Conservation (phyloP, 2,329 filamentous ascomycete genomes). For the Penicillium sp. region DNA sequence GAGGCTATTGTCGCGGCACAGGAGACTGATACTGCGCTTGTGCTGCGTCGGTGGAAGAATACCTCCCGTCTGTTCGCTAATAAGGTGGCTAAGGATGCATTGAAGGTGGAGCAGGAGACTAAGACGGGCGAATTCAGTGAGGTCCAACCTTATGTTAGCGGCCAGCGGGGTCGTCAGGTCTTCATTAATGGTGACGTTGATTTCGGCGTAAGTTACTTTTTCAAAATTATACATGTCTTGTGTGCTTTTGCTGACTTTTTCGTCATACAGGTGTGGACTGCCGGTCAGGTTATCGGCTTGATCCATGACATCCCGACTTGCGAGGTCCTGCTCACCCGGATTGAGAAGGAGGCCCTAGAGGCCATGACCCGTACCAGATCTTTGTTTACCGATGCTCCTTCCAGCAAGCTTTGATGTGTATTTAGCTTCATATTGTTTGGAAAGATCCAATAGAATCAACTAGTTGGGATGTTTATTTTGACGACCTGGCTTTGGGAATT, state of each 20-base stretch:
- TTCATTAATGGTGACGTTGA: conserved; percentile 90
- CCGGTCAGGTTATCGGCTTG: conserved; percentile 88
- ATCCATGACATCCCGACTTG: conserved; percentile 83
- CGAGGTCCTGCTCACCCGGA: conserved; percentile 64
- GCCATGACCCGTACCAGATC: conserved; percentile 60
- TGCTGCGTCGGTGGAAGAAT: conserved; percentile 89
- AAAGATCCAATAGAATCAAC: conserved; percentile 3
- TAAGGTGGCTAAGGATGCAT: conserved; percentile 76
- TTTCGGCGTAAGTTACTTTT: conserved; percentile 66
- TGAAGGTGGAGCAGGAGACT: conserved; percentile 80
- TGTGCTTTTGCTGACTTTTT: conserved; percentile 13
- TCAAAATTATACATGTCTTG: not conserved
- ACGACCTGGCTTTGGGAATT: not conserved
- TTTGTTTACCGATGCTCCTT: conserved; percentile 48
- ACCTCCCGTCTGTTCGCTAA: conserved; percentile 87
- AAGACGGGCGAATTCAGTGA: conserved; percentile 83
- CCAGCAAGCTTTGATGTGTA: conserved; percentile 56
- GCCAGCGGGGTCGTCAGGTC: conserved; percentile 85
- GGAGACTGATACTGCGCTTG: conserved; percentile 86
- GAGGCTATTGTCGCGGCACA: conserved; percentile 81
- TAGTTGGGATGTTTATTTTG: not conserved
- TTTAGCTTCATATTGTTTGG: not conserved
- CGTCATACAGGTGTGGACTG: conserved; percentile 77
- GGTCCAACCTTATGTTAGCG: conserved; percentile 81
- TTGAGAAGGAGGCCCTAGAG: conserved; percentile 72